These are phyloP conservation scores for Phytopythium cucurbitacearum DNA, from an alignment of 352 stramenopile genomes.

Conservation along the genomic window DNA sequence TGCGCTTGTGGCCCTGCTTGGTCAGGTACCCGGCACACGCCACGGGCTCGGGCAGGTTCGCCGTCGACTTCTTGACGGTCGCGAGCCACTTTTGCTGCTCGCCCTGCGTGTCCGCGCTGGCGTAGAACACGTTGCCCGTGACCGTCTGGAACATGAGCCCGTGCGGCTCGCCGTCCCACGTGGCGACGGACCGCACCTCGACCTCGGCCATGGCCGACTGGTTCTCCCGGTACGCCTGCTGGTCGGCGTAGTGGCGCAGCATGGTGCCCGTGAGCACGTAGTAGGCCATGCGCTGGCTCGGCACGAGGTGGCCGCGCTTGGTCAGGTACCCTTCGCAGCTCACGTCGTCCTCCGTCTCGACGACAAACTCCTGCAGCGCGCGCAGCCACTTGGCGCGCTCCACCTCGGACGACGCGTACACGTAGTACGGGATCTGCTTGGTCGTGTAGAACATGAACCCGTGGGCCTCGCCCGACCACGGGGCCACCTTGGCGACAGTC, in stretches of 20 bases:
- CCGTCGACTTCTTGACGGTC: conserved; percentile 65
- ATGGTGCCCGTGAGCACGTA: conserved; percentile 84
- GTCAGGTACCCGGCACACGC: conserved; percentile 82
- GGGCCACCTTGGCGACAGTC: conserved; percentile 80
- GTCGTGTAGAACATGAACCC: conserved; percentile 90
- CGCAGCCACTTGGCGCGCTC: conserved; percentile 79
- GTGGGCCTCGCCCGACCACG: conserved; percentile 81
- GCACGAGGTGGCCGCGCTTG: conserved; percentile 80
- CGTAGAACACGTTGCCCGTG: conserved; percentile 83
- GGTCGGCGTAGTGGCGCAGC: conserved; percentile 78
- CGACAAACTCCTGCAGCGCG: conserved; percentile 81
- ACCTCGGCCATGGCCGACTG: conserved; percentile 82
- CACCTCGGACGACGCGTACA: conserved; percentile 78
- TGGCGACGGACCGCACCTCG: conserved; percentile 68
- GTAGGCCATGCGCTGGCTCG: conserved; percentile 82
- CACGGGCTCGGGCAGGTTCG: conserved; percentile 68
- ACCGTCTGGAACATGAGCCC: conserved; percentile 85
- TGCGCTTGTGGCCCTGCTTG: conserved; percentile 88
- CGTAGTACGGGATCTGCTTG: conserved; percentile 88
- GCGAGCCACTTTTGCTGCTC: conserved; percentile 85
- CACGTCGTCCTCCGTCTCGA: conserved; percentile 62
- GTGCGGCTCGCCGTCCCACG: conserved; percentile 78
- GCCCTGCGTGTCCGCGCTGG: conserved; percentile 61
- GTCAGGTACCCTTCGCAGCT: conserved; percentile 87
- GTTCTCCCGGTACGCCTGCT: conserved; percentile 83